Base-by-base conservation (phyloP, 208 protist species). In the Trypanosoma caninum region DNA sequence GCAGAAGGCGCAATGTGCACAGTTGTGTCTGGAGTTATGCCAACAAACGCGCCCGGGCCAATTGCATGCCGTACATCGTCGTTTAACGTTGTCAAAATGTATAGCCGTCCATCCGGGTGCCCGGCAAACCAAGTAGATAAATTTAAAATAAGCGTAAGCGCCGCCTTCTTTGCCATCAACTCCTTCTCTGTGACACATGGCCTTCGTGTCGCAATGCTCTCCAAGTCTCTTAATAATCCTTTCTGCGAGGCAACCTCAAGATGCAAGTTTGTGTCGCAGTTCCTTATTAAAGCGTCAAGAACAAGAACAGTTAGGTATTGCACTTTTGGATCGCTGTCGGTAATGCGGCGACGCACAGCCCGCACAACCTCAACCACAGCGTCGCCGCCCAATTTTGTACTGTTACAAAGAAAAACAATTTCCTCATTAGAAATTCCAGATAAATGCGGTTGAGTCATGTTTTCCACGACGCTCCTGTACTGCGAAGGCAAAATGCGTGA, bases 81-180 rank as follows among this genome's bases (percentile, higher is more conserved):
- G 28, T 77, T 80, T 8, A 94, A 66, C 23, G 79, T 80, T 3
- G 82, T 76, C 7, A 94, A 65, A 27, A 87, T 77, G 52, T 82
- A 73, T 58, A 77, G 69, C 33, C 73, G 68, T 11, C 69, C 55
- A 40, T 87, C 80, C 0, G 80, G 82, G 68, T 94, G 82, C 1
- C 76, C 74, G 25, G 78, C 69, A 56, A 94, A 94, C 84, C 87
- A 94, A 52, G 90, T 74, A 55, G 82, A 88, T 16, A 94, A 60
- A 73, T 94, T 91, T 22, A 90, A 65, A 16, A 85, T 80, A n/a
- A 94, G 76, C 47, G 65, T 46, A 11, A 89, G 69, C 3, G 87
- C 87, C 16, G 79, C 74, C 64, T 83, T 61, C 41, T 72, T 78
- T 33, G 87, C 72, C 44, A 79, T 66, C 57, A 74, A 72, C 11